Base-by-base conservation (phyloP, 2,329 filamentous ascomycete genomes). In the Pseudogymnoascus sp. region DNA sequence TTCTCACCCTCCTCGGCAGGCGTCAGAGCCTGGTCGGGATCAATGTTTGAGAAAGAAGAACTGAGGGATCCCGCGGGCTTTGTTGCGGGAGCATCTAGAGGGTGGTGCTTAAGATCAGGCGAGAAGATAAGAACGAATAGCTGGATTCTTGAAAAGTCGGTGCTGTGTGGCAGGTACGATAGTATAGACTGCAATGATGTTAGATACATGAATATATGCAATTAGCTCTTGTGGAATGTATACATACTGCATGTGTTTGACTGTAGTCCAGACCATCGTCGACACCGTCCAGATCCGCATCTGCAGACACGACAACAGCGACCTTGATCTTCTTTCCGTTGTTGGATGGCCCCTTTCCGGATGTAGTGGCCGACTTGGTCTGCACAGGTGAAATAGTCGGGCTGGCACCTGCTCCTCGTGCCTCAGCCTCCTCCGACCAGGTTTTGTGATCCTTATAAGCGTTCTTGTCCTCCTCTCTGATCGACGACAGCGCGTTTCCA, bases 101-200 rank as follows among this genome's bases (percentile, higher is more conserved):
- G 75, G 64, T 82, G 79, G 60, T 91, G 87, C 75, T 91, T 91
- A 61, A 96, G 78, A 60, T 84, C 82, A 0, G 93, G 93, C 2
- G 91, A 86, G 75, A 96, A 96, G 71, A 97, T 93, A 67, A 97
- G 81, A 63, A 97, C 83, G 70, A 96, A 95, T 25, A 97, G 81
- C 71, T 90, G 90, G 66, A 88, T 85, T 65, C 81, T 85, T 55
- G 85, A 84, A 65, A 88, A 84, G 73, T 96, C 86, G 67, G 88
- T 86, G 64, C 89, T 84, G 65, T 87, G 84, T 38, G 92, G 91
- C 59, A 97, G 89, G 73, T 96, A 89, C 44, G 92, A 95, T 62
- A 97, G 82, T 67, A 97, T 90, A 29, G 89, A 91, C 89, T 92
- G 64, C 10, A 21, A 35, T n/a, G 38, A 21, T 35, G 51, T 59